Evolutionary conservation across 768 basidiomycete genomes (phyloP), one percentile per base, ranked within the genome.

Genomic region (Antrodiella citrinella): DNA sequence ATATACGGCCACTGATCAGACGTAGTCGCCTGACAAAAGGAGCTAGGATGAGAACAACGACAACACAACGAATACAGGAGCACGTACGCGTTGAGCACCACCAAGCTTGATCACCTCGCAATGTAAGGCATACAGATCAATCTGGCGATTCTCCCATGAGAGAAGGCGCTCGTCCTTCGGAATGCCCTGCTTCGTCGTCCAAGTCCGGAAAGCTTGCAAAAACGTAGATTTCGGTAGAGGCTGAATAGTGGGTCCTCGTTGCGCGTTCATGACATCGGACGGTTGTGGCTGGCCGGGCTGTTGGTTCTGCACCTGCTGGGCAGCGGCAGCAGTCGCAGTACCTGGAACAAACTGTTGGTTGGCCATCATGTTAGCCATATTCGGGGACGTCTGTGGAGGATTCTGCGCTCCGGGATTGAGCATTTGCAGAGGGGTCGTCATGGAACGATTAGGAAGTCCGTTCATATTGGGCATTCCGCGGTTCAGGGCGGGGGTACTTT

Each of bases 111-210:
- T 73, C 23, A 87, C 84, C 44, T 73, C 63, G 45, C 64, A 62
- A 58, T 88, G 84, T 40, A 89, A 64, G 25, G 62, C 59, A 65
- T 81, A 71, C 24, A 87, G 62, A 59, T 86, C 80, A n/a, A 88
- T 75, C 39, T 54, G 62, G 26, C 77, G 73, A 48, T 71, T 72
- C 7, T 85, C 84, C 35, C 80, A 67, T 26, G 64, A 68, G 57
- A 80, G 51, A 35, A 76, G 50, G 2, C 69, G 69, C 39, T 60
- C 52, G 49, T 77, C 73, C 13, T 70, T 61, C 20, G 68, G 66
- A 43, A 75, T 56, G 4, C 62, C 61, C 49, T 73, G 70, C 45
- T 66, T 74, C 41, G 58, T 49, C 54, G 75, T 76, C 54, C 72
- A 84, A 18, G 62, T 69, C 45, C 70, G 71, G 58, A 77, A 82